phyloP scores from a whole-genome alignment of 441 rosid genomes.

The Corymbia calophylla region DNA sequence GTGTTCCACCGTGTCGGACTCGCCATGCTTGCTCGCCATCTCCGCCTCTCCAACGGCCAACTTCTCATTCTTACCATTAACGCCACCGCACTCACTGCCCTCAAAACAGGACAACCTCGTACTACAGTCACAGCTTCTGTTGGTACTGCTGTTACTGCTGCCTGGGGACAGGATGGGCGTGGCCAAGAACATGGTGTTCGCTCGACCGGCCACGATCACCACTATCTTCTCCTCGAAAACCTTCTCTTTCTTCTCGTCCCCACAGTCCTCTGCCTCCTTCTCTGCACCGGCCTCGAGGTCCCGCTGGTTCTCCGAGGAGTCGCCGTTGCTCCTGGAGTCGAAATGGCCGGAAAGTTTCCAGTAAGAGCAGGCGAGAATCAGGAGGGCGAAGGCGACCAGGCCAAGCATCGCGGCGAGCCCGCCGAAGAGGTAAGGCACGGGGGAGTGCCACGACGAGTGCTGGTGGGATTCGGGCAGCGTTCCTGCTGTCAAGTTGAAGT shows the following conservation, averaged over 20 bases:
- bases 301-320: neutral
- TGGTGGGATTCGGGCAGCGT: neutral
- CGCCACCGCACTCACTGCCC: neutral
- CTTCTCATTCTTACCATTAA: neutral
- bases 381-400: conserved; percentile 8
- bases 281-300: neutral
- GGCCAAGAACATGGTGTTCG: neutral
- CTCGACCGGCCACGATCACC: neutral
- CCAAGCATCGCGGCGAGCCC: conserved; percentile 6
- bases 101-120: neutral
- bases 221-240: neutral
- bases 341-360: conserved; percentile 4
- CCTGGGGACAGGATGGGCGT: neutral
- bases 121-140: neutral
- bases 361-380: conserved; percentile 9
- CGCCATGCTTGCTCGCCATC: neutral
- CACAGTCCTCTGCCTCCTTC: neutral
- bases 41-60: neutral
- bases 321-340: neutral
- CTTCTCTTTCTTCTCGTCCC: neutral
- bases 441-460: neutral
- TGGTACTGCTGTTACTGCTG: neutral
- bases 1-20: neutral
- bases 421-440: conserved; percentile 10
- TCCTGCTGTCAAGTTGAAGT: neutral